These are phyloP conservation scores for Paraphaeosphaeria minitans DNA, from an alignment of 2,329 filamentous ascomycete genomes.

Conservation along the genomic window DNA sequence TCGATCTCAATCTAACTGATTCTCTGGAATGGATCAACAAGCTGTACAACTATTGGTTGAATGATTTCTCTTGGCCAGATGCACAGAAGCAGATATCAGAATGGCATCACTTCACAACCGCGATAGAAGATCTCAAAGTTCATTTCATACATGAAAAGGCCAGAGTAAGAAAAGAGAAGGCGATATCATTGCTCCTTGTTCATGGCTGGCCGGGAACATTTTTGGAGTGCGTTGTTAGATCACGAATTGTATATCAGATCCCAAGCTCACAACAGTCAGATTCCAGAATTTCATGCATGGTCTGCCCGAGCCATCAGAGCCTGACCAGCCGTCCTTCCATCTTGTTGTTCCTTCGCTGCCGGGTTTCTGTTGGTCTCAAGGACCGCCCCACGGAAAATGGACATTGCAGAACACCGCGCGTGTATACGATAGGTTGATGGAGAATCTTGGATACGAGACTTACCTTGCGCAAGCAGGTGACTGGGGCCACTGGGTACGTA, in stretches of 20 bases:
- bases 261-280: slow-evolving; percentile 2
- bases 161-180: slow-evolving; percentile 34
- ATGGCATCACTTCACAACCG: slow-evolving; percentile 43
- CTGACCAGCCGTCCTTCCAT: slow-evolving; percentile 54
- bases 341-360: slow-evolving; percentile 64
- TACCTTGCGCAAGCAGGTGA: slow-evolving; percentile 50
- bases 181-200: slow-evolving; percentile 50
- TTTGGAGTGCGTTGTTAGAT: slow-evolving; percentile 41
- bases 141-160: slow-evolving; percentile 49
- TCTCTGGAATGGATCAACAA: slow-evolving; percentile 42
- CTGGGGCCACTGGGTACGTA: slow-evolving; percentile 46
- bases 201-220: slow-evolving; percentile 56
- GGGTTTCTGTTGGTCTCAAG: slow-evolving; percentile 28
- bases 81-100: slow-evolving; percentile 40
- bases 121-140: slow-evolving; percentile 43
- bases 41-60: slow-evolving; percentile 42
- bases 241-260: neutral
- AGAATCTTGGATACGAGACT: slow-evolving; percentile 46
- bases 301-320: slow-evolving; percentile 37
- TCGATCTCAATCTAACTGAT: neutral
- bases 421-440: slow-evolving; percentile 31
- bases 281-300: slow-evolving; percentile 45
- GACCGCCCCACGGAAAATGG: slow-evolving; percentile 31
- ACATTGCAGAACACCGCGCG: slow-evolving; percentile 54
- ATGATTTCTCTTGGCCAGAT: slow-evolving; percentile 41